A percentile compares a stretch with the other conserved stretches of the same genome.
Conservation (phyloP, 768 basidiomycete species). For the Hericium erinaceus region DNA sequence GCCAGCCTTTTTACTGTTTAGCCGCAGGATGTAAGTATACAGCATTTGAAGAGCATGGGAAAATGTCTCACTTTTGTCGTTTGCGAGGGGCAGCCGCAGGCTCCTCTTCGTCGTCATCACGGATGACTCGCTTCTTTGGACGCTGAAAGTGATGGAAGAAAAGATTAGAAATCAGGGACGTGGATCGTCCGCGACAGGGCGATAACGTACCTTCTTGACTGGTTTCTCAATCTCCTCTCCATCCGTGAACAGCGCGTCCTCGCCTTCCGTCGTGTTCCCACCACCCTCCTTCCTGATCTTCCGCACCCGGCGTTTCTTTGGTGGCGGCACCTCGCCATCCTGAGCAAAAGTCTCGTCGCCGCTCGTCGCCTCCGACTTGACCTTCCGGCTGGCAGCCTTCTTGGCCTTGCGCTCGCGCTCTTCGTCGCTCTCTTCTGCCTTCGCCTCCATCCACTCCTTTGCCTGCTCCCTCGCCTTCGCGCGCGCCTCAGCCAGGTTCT, state of each 20-base stretch:
- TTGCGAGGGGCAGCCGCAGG: conserved; percentile 51
- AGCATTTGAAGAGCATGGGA: too few relatives aligned
- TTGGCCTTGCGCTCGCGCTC: conserved; percentile 59
- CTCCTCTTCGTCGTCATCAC: conserved; percentile 75
- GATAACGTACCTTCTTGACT: conserved; percentile 52
- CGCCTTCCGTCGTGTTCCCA: conserved; percentile 40
- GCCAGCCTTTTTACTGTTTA: conserved; percentile 42
- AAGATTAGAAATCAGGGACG: neutral
- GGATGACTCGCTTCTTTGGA: conserved; percentile 65
- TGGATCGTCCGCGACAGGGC: neutral
- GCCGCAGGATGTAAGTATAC: too few relatives aligned
- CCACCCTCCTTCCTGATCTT: conserved; percentile 52
- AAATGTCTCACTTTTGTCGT: conserved; percentile 58
- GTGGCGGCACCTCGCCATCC: conserved; percentile 24
- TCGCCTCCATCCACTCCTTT: conserved; percentile 64
- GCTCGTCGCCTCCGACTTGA: conserved; percentile 42
- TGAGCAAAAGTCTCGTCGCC: conserved; percentile 31
- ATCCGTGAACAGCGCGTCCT: conserved; percentile 62
- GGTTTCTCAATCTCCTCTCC: conserved; percentile 61
- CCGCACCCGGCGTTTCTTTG: conserved; percentile 62
- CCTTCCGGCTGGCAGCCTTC: conserved; percentile 41
- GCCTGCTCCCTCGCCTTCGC: conserved; percentile 70
- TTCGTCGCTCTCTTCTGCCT: conserved; percentile 63
- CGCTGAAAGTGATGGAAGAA: conserved; percentile 19
- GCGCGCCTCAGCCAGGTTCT: conserved; percentile 74